Base-by-base conservation (phyloP, 2,329 filamentous ascomycete genomes). In the Cladobotryum mycophilum region DNA sequence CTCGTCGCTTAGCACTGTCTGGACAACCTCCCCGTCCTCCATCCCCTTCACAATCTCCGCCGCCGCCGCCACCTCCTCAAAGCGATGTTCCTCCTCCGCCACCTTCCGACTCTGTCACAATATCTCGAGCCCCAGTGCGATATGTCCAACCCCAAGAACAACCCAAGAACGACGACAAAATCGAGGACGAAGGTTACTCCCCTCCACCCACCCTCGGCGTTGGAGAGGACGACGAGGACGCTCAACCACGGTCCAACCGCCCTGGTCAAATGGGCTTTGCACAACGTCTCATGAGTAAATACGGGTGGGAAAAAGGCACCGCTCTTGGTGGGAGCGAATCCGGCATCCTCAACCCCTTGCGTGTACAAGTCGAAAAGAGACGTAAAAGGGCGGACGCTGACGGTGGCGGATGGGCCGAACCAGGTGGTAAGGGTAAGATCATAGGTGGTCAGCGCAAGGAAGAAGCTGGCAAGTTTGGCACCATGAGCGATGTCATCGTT, bases 251-350 rank as follows among this genome's bases (percentile, higher is more conserved):
- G 36, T 85, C 84, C 40, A 80, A 74, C 51, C 82, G 84, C 3
- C 89, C 90, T 0, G 89, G 89, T 14, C 88, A 95, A 67, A 80
- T 84, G 56, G 88, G 85, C 47, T 96, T 96, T 67, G 93, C 89
- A 0, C 82, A 90, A 58, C 86, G 90, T 34, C 80, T 97, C 50
- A 89, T 99, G 82, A 80, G 82, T 54, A 97, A 96, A 66, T 93
- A 96, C 70, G 93, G 93, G 49, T 97, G 91, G 88, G 85, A 84
- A 35, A 86, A 91, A 62, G 93, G 93, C 20, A 80, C 85, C 55
- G 93, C 93, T 17, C 81, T 99, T 4, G 93, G 93, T 58, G 90
- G 89, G 14, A 80, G 85, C 55, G 83, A 82, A 33, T 82, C 84
- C 20, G 93, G 93, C 54, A 96, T 99, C 60, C 78, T 89, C 48